phyloP scores from a whole-genome alignment of 805 yeast species.

The Candida pseudofarinosa region DNA sequence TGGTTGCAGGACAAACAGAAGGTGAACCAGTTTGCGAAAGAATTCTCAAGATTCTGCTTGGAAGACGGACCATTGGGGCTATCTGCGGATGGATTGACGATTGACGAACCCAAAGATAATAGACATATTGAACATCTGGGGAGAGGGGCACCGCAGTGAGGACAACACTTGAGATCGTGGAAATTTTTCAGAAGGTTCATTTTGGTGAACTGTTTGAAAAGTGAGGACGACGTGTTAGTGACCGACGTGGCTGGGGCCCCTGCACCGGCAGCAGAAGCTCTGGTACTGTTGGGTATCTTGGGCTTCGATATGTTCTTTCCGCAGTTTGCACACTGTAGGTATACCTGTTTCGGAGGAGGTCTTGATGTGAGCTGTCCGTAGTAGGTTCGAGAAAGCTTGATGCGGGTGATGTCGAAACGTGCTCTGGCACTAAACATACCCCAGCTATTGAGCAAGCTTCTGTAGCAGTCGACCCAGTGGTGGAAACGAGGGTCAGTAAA shows the following conservation, averaged over 20 bases:
- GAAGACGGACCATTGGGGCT: constrained; percentile 15
- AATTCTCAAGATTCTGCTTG: constrained; percentile 29
- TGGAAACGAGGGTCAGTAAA: constrained; percentile 70
- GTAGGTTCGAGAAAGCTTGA: constrained; percentile 54
- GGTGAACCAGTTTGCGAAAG: constrained; percentile 80
- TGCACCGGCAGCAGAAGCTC: constrained; percentile 3
- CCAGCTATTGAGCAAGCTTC: constrained; percentile 75
- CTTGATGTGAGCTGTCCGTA: constrained; percentile 45
- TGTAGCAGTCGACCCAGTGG: constrained; percentile 72
- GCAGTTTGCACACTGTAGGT: constrained; percentile 77
- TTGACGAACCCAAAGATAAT: constrained; percentile 67
- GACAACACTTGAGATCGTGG: constrained; percentile 47
- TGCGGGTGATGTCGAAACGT: constrained; percentile 75
- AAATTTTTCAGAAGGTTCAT: constrained; percentile 13
- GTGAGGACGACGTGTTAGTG: constrained; percentile 13
- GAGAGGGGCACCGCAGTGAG: constrained; percentile 80
- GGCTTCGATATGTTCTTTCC: constrained; percentile 60
- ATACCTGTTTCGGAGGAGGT: constrained; percentile 68
- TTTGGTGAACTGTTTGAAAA: constrained; percentile 35
- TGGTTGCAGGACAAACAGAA: constrained; percentile 90
- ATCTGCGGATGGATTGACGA: constrained; percentile 41
- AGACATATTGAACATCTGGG: constrained; percentile 92
- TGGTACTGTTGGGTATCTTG: constrained; percentile 10
- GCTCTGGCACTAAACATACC: constrained; percentile 74
- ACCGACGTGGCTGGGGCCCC: constrained; percentile 4